Base-by-base conservation (phyloP, 2,329 filamentous ascomycete genomes). In the Rhytidhysteron rufulum region DNA sequence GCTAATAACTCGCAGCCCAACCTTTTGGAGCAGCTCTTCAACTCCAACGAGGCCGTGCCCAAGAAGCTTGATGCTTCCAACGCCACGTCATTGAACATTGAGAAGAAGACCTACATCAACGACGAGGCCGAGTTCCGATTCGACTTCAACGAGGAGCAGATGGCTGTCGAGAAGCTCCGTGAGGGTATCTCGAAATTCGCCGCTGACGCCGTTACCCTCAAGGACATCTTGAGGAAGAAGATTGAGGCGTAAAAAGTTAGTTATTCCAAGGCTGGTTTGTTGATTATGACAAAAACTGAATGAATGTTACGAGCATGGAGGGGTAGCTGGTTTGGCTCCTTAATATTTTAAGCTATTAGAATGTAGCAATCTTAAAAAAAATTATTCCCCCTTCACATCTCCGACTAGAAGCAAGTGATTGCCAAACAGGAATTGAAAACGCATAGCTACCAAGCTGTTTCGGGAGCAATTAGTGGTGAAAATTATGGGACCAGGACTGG, bases 151-250 rank as follows among this genome's bases (percentile, higher is more conserved):
- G 93, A 98, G 80, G 89, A 98, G 65, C 86, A 91, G 71, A 98
- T 98, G 93, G 93, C 88, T 50, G 88, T 95, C 54, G 90, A 97
- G 85, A 98, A 98, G 86, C 83, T 98, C 59, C 87, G 90, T 48
- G 93, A 98, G 76, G 93, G 93, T 73, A 98, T 98, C 79, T 94
- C 88, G 79, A 96, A 96, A 78, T 98, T 98, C 65, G 91, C 93
- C 44, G 93, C 93, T 57, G 93, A 98, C 65, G 90, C 93, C 55
- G 75, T 90, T 54, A 95, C 88, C 45, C 83, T 98, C 60, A 97
- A 97, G 86, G 79, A 81, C 51, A 90, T 95, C 63, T 79, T 98
- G 64, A 85, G 85, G 79, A 71, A 82, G 73, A 97, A 96, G 87
- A 78, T 97, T 58, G 47, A 66, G 54, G 53, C 57, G 39, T 68